A percentile compares a stretch with the other conserved stretches of the same genome.
These are phyloP conservation scores for Physcomitrium patens DNA, from an alignment of 225 moss, liverwort and hornwort species.

Conservation along the genomic window DNA sequence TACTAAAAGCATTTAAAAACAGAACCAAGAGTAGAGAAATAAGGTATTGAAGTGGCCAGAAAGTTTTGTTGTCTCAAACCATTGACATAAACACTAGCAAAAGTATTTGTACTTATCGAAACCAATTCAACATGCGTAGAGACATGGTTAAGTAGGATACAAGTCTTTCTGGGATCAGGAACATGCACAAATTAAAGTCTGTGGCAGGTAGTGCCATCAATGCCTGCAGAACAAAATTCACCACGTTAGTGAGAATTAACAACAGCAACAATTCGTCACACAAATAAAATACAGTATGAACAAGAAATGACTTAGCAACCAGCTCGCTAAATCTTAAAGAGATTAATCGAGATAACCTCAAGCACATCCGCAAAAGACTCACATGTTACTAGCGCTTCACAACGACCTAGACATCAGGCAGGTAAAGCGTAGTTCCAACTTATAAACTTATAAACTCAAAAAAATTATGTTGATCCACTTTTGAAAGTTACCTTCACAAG, in stretches of 20 bases:
- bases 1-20: neutral
- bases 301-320: neutral
- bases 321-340: neutral
- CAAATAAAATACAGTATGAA: neutral
- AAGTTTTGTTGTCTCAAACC: neutral
- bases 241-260: neutral
- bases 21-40: neutral
- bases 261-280: neutral
- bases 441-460: neutral
- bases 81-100: neutral
- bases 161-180: slow-evolving; percentile 74
- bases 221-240: slow-evolving; percentile 42
- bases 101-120: neutral
- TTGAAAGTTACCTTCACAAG: slow-evolving; percentile 65
- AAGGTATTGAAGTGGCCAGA: neutral
- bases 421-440: neutral
- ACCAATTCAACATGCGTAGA: neutral
- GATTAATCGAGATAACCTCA: neutral
- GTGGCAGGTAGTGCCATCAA: slow-evolving; percentile 79
- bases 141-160: slow-evolving; percentile 52
- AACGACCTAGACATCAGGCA: neutral
- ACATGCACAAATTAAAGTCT: slow-evolving; percentile 87
- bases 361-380: neutral
- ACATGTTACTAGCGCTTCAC: neutral
- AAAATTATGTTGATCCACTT: neutral